phyloP scores from a whole-genome alignment of 192 early-diverging fungal genomes.

The Glomus cerebriforme region DNA sequence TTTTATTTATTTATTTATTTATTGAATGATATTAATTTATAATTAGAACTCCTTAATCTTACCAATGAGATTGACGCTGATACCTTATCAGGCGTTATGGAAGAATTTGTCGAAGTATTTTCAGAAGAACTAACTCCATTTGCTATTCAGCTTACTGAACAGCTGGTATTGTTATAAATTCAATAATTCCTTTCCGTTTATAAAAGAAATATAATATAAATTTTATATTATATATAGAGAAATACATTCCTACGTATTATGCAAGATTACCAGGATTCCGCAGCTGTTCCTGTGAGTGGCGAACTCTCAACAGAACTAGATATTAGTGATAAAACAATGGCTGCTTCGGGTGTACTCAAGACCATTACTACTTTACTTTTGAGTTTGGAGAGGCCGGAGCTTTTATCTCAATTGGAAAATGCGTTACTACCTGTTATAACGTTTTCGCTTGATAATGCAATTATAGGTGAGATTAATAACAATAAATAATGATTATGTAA shows the following conservation, averaged over 20 bases:
- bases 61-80: slow-evolving; percentile 95
- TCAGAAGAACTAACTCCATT: slow-evolving; percentile 90
- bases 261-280: slow-evolving; percentile 62
- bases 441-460: slow-evolving; percentile 75
- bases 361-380: slow-evolving; percentile 87
- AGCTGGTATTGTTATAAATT: slow-evolving; percentile 57
- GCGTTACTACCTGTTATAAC: slow-evolving; percentile 75
- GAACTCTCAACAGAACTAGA: slow-evolving; percentile 57
- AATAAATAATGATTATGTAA: not conserved
- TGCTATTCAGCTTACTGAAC: slow-evolving; percentile 83
- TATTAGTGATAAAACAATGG: slow-evolving; percentile 82
- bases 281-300: slow-evolving; percentile 38
- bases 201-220: not conserved
- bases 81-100: slow-evolving; percentile 82
- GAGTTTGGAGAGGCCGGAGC: slow-evolving; percentile 80
- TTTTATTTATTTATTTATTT: slow-evolving; percentile 10
- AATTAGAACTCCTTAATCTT: slow-evolving; percentile 69
- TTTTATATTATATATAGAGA: slow-evolving; percentile 40
- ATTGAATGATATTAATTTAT: slow-evolving; percentile 18
- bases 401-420: slow-evolving; percentile 79
- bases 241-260: slow-evolving; percentile 89
- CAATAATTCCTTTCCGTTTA: not conserved
- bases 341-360: slow-evolving; percentile 87
- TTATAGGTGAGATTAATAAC: slow-evolving; percentile 50
- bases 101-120: slow-evolving; percentile 90